A percentile compares a stretch with the other conserved stretches of the same genome.
phyloP scores from a whole-genome alignment of 371 early-diverging fungal species.

The Catenaria anguillulae region DNA sequence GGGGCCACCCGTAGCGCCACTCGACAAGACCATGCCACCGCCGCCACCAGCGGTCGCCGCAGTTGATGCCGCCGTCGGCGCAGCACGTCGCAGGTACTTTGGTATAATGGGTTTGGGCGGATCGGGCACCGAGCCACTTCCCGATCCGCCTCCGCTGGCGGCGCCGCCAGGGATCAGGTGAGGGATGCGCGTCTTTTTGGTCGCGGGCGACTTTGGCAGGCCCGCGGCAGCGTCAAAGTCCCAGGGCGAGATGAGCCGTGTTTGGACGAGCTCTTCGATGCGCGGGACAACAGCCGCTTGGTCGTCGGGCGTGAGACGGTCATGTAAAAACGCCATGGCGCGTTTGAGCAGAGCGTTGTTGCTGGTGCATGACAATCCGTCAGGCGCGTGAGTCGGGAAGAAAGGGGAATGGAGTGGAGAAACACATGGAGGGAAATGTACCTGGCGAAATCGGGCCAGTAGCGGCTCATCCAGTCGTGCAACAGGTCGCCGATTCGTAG shows the following conservation, averaged over 20 bases:
- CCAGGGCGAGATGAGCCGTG: background rate
- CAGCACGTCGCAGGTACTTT: constrained; percentile 13
- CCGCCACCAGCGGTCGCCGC: background rate
- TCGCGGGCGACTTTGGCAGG: background rate
- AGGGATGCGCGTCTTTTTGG: constrained; percentile 8
- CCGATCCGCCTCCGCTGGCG: too few species aligned
- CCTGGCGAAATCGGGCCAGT: background rate
- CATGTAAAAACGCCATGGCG: background rate
- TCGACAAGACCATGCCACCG: too few species aligned
- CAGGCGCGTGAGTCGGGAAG: too few species aligned
- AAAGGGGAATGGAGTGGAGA: too few species aligned
- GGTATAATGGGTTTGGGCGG: constrained; percentile 35
- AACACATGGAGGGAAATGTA: constrained; percentile 8
- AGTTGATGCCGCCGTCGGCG: constrained; percentile 16
- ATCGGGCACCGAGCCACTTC: background rate
- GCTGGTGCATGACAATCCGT: too few species aligned
- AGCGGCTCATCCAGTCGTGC: background rate
- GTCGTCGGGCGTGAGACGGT: background rate
- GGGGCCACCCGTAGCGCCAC: too few species aligned
- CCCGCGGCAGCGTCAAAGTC: constrained; percentile 12
- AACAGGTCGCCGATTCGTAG: background rate
- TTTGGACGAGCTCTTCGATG: background rate
- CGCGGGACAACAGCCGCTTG: background rate
- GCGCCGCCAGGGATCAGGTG: background rate
- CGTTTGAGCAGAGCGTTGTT: constrained; percentile 7